Conservation (phyloP, 768 basidiomycete species). For the Grammothele lineata region DNA sequence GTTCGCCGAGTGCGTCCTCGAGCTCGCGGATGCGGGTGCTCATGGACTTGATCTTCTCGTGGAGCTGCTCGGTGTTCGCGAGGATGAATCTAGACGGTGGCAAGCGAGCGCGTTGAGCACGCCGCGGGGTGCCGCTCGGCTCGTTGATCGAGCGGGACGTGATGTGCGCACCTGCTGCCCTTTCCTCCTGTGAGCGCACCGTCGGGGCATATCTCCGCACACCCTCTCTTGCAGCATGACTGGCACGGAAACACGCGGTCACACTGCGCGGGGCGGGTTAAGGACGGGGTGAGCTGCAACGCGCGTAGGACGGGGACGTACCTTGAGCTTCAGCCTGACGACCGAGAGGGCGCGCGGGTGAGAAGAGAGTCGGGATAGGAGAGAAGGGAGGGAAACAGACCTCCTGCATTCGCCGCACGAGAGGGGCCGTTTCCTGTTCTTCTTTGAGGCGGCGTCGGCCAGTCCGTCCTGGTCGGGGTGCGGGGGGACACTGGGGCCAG, state of each 20-base stretch:
- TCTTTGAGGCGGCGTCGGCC: conserved; percentile 24
- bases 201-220: conserved; percentile 19
- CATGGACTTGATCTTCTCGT: conserved; percentile 62
- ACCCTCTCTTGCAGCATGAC: conserved; percentile 36
- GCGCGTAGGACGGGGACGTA: conserved; percentile 20
- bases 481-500: conserved; percentile 12
- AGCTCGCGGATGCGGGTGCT: conserved; percentile 59
- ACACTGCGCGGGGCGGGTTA: conserved; percentile 54
- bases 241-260: conserved; percentile 62
- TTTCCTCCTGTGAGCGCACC: conserved; percentile 70
- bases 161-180: conserved; percentile 65
- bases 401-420: conserved; percentile 71
- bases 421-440: conserved; percentile 39
- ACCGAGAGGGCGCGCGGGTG: conserved; percentile 7
- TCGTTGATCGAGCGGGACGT: no score
- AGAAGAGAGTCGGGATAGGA: not conserved
- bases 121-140: conserved; percentile 49
- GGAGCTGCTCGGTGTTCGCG: conserved; percentile 67
- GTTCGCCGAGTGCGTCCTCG: conserved; percentile 56
- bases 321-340: conserved; percentile 63
- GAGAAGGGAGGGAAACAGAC: conserved; percentile 26
- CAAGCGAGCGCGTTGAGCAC: conserved; percentile 1
- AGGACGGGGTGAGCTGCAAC: no score
- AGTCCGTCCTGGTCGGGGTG: conserved; percentile 18
- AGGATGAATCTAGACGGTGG: conserved; percentile 53